Evolutionary conservation across 2,329 filamentous ascomycete genomes (phyloP).

Genomic region (Rhexocercosporidium sp.): DNA sequence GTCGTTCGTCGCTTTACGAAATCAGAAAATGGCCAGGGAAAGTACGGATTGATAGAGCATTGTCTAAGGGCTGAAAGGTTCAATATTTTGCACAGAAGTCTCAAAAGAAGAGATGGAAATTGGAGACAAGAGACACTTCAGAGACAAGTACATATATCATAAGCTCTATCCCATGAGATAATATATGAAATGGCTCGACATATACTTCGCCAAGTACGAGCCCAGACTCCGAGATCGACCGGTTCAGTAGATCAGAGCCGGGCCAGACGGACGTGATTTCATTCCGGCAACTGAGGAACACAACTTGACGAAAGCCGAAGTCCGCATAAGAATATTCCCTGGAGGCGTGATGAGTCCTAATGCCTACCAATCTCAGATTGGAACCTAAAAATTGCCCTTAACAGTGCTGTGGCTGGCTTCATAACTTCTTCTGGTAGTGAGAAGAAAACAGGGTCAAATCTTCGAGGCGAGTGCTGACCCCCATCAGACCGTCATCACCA

Average conservation of each 20-base stretch:
- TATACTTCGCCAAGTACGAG: background rate
- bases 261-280: background rate
- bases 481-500: background rate
- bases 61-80: too few species aligned
- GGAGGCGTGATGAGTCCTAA: background rate
- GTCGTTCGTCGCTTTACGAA: too few species aligned
- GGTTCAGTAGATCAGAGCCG: background rate
- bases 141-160: background rate
- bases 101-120: too few species aligned
- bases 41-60: too few species aligned
- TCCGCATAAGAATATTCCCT: too few species aligned
- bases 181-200: background rate
- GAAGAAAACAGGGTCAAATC: background rate
- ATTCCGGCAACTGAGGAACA: background rate
- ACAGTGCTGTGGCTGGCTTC: background rate
- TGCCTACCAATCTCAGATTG: too few species aligned
- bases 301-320: background rate
- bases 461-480: background rate
- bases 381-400: background rate
- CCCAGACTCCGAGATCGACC: background rate
- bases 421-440: background rate
- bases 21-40: too few species aligned
- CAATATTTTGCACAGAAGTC: too few species aligned
- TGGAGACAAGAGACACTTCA: background rate
- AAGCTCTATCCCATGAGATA: background rate